Conservation (phyloP, 768 basidiomycete species). For the Mycena galericulata region DNA sequence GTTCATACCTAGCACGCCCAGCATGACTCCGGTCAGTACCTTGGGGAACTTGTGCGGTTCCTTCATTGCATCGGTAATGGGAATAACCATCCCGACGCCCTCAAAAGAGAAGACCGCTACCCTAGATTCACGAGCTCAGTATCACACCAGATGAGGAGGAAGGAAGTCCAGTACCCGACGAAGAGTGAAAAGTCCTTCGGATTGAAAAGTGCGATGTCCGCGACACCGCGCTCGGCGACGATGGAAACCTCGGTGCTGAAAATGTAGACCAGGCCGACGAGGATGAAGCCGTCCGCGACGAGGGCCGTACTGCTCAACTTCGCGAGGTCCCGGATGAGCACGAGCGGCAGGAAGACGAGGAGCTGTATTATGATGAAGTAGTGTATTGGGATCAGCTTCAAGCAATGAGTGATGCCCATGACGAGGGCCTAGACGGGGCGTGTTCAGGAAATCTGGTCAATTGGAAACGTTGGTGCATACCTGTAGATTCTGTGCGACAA, state of each 20-base stretch:
- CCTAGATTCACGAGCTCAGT: slow-evolving; percentile 50
- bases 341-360: slow-evolving; percentile 89
- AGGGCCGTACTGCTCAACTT: slow-evolving; percentile 94
- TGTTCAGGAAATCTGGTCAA: neutral
- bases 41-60: slow-evolving; percentile 94
- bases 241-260: slow-evolving; percentile 86
- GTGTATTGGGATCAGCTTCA: slow-evolving; percentile 71
- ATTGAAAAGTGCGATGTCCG: slow-evolving; percentile 90
- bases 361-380: slow-evolving; percentile 89
- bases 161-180: slow-evolving; percentile 74
- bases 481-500: slow-evolving; percentile 91
- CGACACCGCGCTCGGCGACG: slow-evolving; percentile 76
- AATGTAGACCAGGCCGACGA: slow-evolving; percentile 88
- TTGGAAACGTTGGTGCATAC: slow-evolving; percentile 26
- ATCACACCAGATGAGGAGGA: slow-evolving; percentile 8
- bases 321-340: slow-evolving; percentile 92
- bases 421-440: slow-evolving; percentile 70
- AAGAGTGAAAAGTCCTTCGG: slow-evolving; percentile 89
- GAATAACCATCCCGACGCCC: slow-evolving; percentile 96
- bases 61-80: slow-evolving; percentile 96
- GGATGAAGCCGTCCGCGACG: slow-evolving; percentile 94
- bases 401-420: slow-evolving; percentile 82
- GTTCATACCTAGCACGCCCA: slow-evolving; percentile 75
- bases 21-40: slow-evolving; percentile 91
- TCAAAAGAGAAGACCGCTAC: slow-evolving; percentile 99